phyloP scores from a whole-genome alignment of 2,329 filamentous ascomycete genomes.

The Oidium heveae region DNA sequence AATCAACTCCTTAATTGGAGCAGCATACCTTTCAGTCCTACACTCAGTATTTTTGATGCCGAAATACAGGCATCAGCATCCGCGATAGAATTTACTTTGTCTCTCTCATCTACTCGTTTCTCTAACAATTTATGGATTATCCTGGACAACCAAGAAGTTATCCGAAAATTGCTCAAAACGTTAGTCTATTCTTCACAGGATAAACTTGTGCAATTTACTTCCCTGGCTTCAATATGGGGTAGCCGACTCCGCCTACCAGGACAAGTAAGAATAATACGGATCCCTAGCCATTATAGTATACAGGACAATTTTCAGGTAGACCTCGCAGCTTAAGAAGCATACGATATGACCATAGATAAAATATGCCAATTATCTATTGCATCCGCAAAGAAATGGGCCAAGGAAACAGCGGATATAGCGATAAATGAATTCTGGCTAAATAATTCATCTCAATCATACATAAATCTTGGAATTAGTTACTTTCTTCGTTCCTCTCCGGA shows the following conservation, averaged over 20 bases:
- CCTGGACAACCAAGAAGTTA: too few relatives aligned
- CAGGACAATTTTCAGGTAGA: neutral
- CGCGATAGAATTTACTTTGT: too few relatives aligned
- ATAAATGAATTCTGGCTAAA: neutral
- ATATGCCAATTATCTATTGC: neutral
- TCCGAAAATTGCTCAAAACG: too few relatives aligned
- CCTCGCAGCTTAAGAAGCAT: neutral
- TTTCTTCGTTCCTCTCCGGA: too few relatives aligned
- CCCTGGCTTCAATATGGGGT: neutral
- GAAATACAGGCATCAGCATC: too few relatives aligned
- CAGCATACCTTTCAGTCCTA: too few relatives aligned
- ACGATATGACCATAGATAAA: neutral
- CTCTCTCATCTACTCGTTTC: too few relatives aligned
- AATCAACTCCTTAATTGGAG: too few relatives aligned
- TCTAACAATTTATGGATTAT: too few relatives aligned
- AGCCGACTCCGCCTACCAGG: neutral
- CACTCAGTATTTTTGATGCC: too few relatives aligned
- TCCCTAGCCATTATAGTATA: neutral
- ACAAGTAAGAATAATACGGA: neutral
- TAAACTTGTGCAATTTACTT: neutral
- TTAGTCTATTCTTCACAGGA: too few relatives aligned
- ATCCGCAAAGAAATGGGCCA: neutral
- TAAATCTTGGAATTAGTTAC: neutral
- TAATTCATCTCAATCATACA: neutral
- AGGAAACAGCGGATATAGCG: neutral